Evolutionary conservation across 495 filamentous ascomycete genomes (phyloP), one percentile per base, ranked within the genome.

Genomic region (Penicillium macrosclerotiorum): DNA sequence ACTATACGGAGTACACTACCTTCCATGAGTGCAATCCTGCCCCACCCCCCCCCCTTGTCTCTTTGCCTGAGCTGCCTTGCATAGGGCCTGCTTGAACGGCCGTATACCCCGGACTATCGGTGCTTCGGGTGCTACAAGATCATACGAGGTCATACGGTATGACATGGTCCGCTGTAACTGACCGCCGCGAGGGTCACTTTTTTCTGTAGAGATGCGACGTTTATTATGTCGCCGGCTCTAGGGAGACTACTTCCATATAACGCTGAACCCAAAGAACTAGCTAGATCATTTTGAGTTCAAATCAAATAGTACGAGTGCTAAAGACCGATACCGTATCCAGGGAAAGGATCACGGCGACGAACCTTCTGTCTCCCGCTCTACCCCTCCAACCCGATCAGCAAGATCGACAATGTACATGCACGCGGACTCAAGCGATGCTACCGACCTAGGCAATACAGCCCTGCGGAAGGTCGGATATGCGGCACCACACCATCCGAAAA

Each of bases 401-500:
- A n/a, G 43, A 40, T 25, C 43, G 33, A 31, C 30, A 33, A n/a
- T n/a, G n/a, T 30, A 23, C 31, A 22, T 33, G n/a, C 9, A 24
- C 14, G 40, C 41, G 25, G 32, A 13, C 17, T 52, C 49, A 37
- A 47, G 31, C 23, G 12, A 45, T 48, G 40, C 48, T 54, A 22
- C 54, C 47, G 36, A 40, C 18, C 32, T 13, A 9, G 41, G 51
- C 5, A 47, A 32, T 18, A 24, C 23, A 29, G 37, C 16, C 42
- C 29, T 41, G 35, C 27, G 20, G 42, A 32, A 26, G 11, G 18
- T 44, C 51, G 51, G 54, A 37, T 49, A 6, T 36, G 30, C 54
- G 50, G 54, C 50, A 54, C 47, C 17, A 42, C 20, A 13, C 20
- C 32, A 14, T 47, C 51, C 51, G 37, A 23, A 17, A 43, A 23